A percentile compares a stretch with the other conserved stretches of the same genome.
These are phyloP conservation scores for Wallacemonas sp. DNA, from an alignment of 208 protist genomes.

Conservation along the genomic window DNA sequence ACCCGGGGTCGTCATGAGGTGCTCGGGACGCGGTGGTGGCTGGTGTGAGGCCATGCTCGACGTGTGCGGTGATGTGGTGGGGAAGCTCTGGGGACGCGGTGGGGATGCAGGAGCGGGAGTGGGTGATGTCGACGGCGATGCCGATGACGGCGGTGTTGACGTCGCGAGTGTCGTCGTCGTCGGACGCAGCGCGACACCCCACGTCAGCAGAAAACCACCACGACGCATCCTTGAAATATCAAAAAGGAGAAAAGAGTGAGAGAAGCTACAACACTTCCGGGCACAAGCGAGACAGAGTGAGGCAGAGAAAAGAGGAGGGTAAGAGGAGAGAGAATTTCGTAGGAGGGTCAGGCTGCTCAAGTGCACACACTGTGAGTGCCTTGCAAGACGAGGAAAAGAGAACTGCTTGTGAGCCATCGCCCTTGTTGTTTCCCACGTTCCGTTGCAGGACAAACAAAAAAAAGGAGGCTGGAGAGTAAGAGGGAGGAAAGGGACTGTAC, in stretches of 20 bases:
- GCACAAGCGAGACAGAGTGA: too few relatives aligned
- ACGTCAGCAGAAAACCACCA: not conserved
- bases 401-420: too few relatives aligned
- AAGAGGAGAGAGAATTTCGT: too few relatives aligned
- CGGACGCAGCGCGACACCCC: not conserved
- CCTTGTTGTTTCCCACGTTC: too few relatives aligned
- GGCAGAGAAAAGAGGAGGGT: not conserved
- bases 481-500: too few relatives aligned
- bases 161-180: not conserved
- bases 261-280: not conserved
- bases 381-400: too few relatives aligned
- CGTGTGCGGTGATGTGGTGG: conserved; percentile 5
- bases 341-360: too few relatives aligned
- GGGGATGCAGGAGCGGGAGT: conserved; percentile 14
- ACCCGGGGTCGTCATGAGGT: conserved; percentile 58
- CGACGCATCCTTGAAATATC: not conserved
- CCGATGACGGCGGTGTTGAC: not conserved
- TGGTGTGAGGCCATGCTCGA: conserved; percentile 15
- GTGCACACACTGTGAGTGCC: too few relatives aligned
- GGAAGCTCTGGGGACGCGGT: not conserved
- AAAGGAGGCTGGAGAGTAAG: too few relatives aligned
- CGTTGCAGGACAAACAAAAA: too few relatives aligned
- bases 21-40: conserved; percentile 39
- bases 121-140: conserved; percentile 14
- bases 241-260: conserved; percentile 11